A percentile compares a stretch with the other conserved stretches of the same genome.
Conservation (phyloP, 306 rosid genomes). For the Sesbania bispinosa region DNA sequence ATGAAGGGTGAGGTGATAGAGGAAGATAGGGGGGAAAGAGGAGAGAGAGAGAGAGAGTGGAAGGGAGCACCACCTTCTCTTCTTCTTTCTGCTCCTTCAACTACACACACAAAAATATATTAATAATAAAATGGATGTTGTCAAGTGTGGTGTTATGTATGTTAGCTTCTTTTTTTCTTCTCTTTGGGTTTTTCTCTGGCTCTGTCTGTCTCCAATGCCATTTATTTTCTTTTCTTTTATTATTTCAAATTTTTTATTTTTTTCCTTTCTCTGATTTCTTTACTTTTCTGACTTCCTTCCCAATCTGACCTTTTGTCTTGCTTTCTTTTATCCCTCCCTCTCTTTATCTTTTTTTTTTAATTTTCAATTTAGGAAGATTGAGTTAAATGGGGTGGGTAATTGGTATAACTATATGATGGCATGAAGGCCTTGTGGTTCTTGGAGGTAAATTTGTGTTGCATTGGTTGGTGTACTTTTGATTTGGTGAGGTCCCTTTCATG, state of each 20-base stretch:
- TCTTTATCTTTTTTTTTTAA: background rate
- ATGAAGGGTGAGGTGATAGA: too few species aligned
- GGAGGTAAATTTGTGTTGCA: background rate
- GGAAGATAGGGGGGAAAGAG: background rate
- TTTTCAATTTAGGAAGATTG: background rate
- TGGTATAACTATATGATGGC: too few species aligned
- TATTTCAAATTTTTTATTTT: background rate
- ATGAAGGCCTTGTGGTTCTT: background rate
- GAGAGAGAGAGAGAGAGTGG: conserved; percentile 32
- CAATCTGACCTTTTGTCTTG: conserved; percentile 32
- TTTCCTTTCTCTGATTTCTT: conserved; percentile 36
- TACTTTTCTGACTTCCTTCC: conserved; percentile 22
- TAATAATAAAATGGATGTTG: background rate
- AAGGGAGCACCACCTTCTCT: conserved; percentile 48
- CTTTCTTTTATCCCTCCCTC: conserved; percentile 16
- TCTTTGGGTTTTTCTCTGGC: conserved; percentile 31
- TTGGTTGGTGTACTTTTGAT: conserved; percentile 18
- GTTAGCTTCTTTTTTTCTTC: conserved; percentile 12
- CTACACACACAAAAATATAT: conserved; percentile 29
- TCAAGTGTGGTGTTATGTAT: background rate
- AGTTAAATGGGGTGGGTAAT: background rate
- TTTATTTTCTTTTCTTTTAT: background rate
- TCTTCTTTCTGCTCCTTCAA: conserved; percentile 31
- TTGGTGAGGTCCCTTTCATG: conserved; percentile 31
- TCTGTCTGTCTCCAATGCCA: conserved; percentile 30